Base-by-base conservation (phyloP, 345 rosid species). In the Corchorus olitorius region DNA sequence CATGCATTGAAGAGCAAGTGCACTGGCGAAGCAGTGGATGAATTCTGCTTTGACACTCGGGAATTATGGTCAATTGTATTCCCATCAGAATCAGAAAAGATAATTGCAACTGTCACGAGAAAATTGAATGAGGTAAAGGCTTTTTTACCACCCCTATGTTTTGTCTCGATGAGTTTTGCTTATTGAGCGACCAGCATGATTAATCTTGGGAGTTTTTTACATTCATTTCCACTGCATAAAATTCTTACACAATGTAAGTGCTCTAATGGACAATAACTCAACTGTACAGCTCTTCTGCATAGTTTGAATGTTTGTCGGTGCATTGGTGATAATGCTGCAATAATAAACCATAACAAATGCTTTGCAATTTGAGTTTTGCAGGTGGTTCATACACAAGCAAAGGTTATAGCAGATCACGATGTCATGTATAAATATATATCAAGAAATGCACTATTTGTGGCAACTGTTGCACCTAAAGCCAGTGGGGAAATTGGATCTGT, bases 361-460 rank as follows among this genome's bases (percentile, higher is more conserved):
- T 73, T 20, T 63, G 35, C 33, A 4, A 19, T 67, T 71, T 70
- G 71, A 65, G 72, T 54, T 80, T 78, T 78, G 61, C 84, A 96
- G 99, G 99, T 92, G 71, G 94, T 97, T 77, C 99, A 94, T 78
- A 97, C 98, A 77, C 99, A 94, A 88, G 98, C 98, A 75, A 97
- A 97, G 89, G 91, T 83, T 59, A 80, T 89, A 77, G 83, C 91
- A 77, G 98, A 97, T 56, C 95, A 93, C 81, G 98, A 94, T 80
- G 89, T 91, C 67, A 86, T 97, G 91, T 97, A 92, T 68, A 97
- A 97, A 82, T 94, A 92, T 53, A 84, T 94, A 78, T 97, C 99
- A 8, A 92, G 82, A 74, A 97, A 92, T 86, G 74, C 92, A 78
- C 91, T 97, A 63, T 97, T 94, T 83, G 91, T 97, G 71, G 98